Evolutionary conservation across 2,329 filamentous ascomycete genomes (phyloP).

Genomic region (Cytospora piceae): DNA sequence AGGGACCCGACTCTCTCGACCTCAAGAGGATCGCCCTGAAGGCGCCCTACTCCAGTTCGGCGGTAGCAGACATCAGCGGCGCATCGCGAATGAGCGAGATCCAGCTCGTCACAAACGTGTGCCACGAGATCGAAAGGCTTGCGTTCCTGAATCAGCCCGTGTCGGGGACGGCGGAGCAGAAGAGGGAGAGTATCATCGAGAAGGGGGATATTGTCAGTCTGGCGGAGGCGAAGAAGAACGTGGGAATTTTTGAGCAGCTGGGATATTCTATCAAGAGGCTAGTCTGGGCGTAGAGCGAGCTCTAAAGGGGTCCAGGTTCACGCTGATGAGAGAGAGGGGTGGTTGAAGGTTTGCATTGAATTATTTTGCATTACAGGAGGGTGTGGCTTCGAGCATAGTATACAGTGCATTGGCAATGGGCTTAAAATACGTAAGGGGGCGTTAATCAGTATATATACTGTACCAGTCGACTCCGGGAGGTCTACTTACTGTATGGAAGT

Average conservation of each 20-base stretch:
- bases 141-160: slow-evolving; percentile 54
- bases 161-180: slow-evolving; percentile 45
- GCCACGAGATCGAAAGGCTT: slow-evolving; percentile 75
- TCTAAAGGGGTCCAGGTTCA: background rate
- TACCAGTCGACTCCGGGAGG: background rate
- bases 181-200: slow-evolving; percentile 53
- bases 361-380: background rate
- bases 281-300: slow-evolving; percentile 68
- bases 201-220: slow-evolving; percentile 78
- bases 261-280: slow-evolving; percentile 92
- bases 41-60: slow-evolving; percentile 57
- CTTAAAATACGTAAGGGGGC: background rate
- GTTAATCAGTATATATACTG: background rate
- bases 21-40: slow-evolving; percentile 57
- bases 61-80: slow-evolving; percentile 56
- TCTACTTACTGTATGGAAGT: no score
- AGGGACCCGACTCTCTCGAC: slow-evolving; percentile 39
- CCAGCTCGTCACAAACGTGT: slow-evolving; percentile 66
- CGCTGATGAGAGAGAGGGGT: background rate
- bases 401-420: background rate
- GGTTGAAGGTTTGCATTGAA: background rate
- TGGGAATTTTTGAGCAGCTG: slow-evolving; percentile 82
- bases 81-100: slow-evolving; percentile 54
- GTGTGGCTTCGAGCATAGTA: background rate
- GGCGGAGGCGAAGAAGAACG: slow-evolving; percentile 83